A percentile compares a stretch with the other conserved stretches of the same genome.
These are phyloP conservation scores for Xylariaceae sp. DNA, from an alignment of 2,329 filamentous ascomycete species.

Conservation along the genomic window DNA sequence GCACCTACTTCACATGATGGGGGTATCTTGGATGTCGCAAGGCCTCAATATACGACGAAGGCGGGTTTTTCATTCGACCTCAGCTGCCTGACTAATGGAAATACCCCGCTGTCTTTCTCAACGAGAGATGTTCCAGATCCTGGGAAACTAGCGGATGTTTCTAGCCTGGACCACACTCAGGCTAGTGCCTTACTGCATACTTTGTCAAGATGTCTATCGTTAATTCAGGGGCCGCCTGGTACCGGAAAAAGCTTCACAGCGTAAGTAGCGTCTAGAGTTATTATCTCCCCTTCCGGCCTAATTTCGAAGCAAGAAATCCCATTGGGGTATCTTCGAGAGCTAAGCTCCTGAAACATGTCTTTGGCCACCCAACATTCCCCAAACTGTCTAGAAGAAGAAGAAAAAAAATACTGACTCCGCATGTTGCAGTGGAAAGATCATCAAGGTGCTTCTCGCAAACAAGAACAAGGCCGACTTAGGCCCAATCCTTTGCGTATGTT, in stretches of 20 bases:
- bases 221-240: slow-evolving; percentile 72
- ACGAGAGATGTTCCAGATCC: slow-evolving; percentile 20
- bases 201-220: slow-evolving; percentile 54
- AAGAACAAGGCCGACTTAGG: slow-evolving; percentile 45
- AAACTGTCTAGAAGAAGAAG: slow-evolving; percentile 6
- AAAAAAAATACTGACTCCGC: slow-evolving; percentile 33
- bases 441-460: slow-evolving; percentile 55
- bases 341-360: too few species aligned
- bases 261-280: slow-evolving; percentile 4
- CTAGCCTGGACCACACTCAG: slow-evolving; percentile 56
- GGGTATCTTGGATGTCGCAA: slow-evolving; percentile 37
- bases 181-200: slow-evolving; percentile 55
- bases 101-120: slow-evolving; percentile 26
- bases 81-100: slow-evolving; percentile 33
- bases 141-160: slow-evolving; percentile 35
- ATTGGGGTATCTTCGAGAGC: too few species aligned
- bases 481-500: slow-evolving; percentile 56
- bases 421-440: slow-evolving; percentile 54
- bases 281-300: background rate
- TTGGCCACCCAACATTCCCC: background rate
- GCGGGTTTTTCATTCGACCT: slow-evolving; percentile 55
- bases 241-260: slow-evolving; percentile 64
- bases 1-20: slow-evolving; percentile 35
- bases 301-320: too few species aligned
- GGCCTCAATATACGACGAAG: slow-evolving; percentile 54